phyloP scores from a whole-genome alignment of 192 early-diverging fungal species.

The Podila minutissima region DNA sequence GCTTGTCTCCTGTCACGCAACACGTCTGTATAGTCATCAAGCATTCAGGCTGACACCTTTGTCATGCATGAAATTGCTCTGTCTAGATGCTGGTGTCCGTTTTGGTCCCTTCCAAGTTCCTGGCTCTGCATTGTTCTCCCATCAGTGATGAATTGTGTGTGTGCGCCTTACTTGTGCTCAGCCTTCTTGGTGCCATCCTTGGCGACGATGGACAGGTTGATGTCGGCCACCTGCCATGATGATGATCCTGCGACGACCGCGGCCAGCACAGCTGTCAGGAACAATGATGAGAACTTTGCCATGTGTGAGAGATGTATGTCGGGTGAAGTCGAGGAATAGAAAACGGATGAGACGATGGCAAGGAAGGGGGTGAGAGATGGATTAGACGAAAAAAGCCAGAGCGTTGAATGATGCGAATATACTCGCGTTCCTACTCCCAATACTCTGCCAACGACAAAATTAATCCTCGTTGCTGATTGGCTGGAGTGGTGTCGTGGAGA shows the following conservation, averaged over 20 bases:
- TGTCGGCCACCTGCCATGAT: constrained; percentile 32
- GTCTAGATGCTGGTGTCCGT: background rate
- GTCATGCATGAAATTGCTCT: no score
- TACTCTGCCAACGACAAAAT: background rate
- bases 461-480: background rate
- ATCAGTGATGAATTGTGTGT: background rate
- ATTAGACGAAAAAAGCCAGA: background rate
- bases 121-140: background rate
- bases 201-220: constrained; percentile 27
- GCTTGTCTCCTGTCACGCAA: no score
- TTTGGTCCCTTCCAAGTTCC: background rate
- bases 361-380: background rate
- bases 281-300: constrained; percentile 37
- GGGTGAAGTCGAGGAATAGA: background rate
- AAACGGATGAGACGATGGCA: background rate
- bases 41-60: no score
- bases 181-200: constrained; percentile 32
- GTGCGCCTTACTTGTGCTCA: constrained; percentile 32
- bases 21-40: no score
- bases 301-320: constrained; percentile 4
- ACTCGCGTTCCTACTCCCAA: background rate
- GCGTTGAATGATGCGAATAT: background rate
- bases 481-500: background rate
- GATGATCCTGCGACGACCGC: constrained; percentile 26
- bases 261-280: constrained; percentile 34